Evolutionary conservation across 805 yeast species (phyloP).

Genomic region (Spathaspora boniae): DNA sequence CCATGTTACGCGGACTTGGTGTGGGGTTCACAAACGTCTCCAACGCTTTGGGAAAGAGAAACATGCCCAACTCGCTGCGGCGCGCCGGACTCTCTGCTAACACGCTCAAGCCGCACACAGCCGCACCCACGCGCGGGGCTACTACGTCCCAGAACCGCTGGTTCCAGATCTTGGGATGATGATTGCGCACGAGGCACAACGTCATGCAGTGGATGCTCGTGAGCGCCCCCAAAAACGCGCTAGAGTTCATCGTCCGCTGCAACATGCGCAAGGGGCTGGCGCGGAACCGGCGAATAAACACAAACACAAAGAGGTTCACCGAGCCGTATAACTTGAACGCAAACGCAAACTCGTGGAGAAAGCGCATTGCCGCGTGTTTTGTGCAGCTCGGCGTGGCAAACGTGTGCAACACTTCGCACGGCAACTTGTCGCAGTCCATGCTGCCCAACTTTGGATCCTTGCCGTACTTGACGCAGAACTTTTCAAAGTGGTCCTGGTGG

Average conservation of each 20-base stretch:
- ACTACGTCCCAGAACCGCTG: constrained; percentile 25
- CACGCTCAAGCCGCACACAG: constrained; percentile 33
- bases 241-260: constrained; percentile 27
- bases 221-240: constrained; percentile 34
- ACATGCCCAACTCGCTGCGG: constrained; percentile 41
- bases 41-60: constrained; percentile 35
- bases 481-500: constrained; percentile 22
- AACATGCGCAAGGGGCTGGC: constrained; percentile 5
- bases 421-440: constrained; percentile 17
- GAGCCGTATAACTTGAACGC: constrained; percentile 36
- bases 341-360: constrained; percentile 29
- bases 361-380: constrained; percentile 35
- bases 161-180: constrained; percentile 26
- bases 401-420: constrained; percentile 35
- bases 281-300: constrained; percentile 5
- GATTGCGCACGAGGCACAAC: constrained; percentile 34
- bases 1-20: constrained; percentile 16
- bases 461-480: constrained; percentile 25
- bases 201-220: constrained; percentile 37
- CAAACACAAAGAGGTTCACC: constrained; percentile 25
- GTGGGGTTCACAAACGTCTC: constrained; percentile 23
- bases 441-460: constrained; percentile 29
- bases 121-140: constrained; percentile 33
- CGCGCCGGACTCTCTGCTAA: constrained; percentile 31
- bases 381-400: constrained; percentile 32